Evolutionary conservation across 768 basidiomycete genomes (phyloP).

Genomic region (Kwoniella sp.): DNA sequence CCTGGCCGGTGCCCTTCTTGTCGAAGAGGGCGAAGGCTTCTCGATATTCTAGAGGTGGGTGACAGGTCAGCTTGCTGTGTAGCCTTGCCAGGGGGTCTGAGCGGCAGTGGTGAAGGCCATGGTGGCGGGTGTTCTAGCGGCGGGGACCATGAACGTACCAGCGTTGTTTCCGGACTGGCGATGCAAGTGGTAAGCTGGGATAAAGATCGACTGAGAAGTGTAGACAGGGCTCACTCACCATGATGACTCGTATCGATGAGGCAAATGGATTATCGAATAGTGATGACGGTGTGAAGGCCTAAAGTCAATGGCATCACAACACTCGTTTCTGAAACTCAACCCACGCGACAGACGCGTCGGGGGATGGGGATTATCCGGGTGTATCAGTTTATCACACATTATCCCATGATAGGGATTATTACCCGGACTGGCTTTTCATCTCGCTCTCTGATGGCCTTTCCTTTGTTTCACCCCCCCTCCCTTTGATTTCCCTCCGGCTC

Average conservation of each 20-base stretch:
- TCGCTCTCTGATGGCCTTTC: background rate
- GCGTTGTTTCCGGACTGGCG: constrained; percentile 37
- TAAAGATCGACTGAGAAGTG: too few species aligned
- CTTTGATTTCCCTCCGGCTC: constrained; percentile 3
- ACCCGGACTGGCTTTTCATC: background rate
- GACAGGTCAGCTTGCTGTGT: background rate
- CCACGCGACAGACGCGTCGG: constrained; percentile 18
- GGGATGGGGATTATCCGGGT: background rate
- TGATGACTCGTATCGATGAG: background rate
- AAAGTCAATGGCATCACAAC: background rate
- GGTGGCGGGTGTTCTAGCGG: too few species aligned
- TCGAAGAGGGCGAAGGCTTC: constrained; percentile 98
- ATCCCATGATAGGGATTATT: background rate
- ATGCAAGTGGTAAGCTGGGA: too few species aligned
- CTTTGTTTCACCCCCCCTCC: background rate
- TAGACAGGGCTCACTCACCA: constrained; percentile 11
- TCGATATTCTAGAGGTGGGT: constrained; percentile 67
- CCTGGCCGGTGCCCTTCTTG: constrained; percentile 86
- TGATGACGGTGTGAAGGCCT: background rate
- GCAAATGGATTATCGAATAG: background rate
- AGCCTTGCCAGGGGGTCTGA: too few species aligned
- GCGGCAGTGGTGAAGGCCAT: too few species aligned
- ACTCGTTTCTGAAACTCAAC: constrained; percentile 1
- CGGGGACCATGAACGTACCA: constrained; percentile 26
- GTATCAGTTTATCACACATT: constrained; percentile 5